Evolutionary conservation across 2,329 filamentous ascomycete species (phyloP).

Genomic region (Exophiala sideris): DNA sequence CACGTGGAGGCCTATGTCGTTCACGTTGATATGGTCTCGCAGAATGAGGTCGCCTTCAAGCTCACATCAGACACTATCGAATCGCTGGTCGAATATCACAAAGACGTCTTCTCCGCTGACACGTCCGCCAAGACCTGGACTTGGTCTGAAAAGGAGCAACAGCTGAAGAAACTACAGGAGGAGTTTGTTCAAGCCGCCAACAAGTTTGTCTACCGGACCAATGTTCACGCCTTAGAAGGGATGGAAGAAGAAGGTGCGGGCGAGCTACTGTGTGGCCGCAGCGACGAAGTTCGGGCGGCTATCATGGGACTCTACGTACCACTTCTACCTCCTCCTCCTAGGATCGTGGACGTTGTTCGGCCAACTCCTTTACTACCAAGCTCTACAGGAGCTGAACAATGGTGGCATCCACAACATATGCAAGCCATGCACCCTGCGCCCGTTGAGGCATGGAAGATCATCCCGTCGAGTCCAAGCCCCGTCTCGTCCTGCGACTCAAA

Average conservation of each 20-base stretch:
- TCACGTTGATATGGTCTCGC: slow-evolving; percentile 97
- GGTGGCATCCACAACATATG: slow-evolving; percentile 74
- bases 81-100: slow-evolving; percentile 88
- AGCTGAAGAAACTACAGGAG: slow-evolving; percentile 95
- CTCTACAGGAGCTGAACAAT: slow-evolving; percentile 67
- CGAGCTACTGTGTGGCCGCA: slow-evolving; percentile 85
- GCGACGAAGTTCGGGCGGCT: slow-evolving; percentile 86
- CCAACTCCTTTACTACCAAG: slow-evolving; percentile 82
- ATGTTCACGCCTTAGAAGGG: slow-evolving; percentile 84
- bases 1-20: slow-evolving; percentile 97
- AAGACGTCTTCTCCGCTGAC: slow-evolving; percentile 89
- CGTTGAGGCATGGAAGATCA: slow-evolving; percentile 84
- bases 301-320: slow-evolving; percentile 81
- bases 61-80: slow-evolving; percentile 93
- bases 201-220: slow-evolving; percentile 91
- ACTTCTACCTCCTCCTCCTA: slow-evolving; percentile 78
- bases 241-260: slow-evolving; percentile 94
- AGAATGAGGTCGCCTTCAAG: slow-evolving; percentile 98
- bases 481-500: slow-evolving; percentile 70
- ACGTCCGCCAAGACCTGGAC: slow-evolving; percentile 84
- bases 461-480: slow-evolving; percentile 82
- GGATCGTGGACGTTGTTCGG: slow-evolving; percentile 83
- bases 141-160: slow-evolving; percentile 94
- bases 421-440: slow-evolving; percentile 64
- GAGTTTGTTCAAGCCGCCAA: slow-evolving; percentile 96